These are phyloP conservation scores for Trypanosoma melophagium DNA, from an alignment of 208 protist species.

Conservation along the genomic window DNA sequence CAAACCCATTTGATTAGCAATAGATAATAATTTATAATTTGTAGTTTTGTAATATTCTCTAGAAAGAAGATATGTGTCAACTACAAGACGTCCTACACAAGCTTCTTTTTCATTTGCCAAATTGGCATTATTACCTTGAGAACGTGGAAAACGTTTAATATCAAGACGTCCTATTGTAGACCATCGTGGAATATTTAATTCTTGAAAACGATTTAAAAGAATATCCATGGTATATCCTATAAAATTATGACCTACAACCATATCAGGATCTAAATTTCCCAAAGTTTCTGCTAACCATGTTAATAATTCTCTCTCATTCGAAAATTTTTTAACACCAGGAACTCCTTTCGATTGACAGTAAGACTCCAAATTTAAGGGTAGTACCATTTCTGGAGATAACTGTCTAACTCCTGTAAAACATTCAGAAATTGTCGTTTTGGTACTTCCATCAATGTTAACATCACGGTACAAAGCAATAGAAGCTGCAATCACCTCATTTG, in stretches of 20 bases:
- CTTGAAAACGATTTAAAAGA: conserved; percentile 93
- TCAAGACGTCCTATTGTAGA: conserved; percentile 89
- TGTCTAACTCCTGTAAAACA: conserved; percentile 66
- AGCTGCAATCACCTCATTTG: conserved; percentile 91
- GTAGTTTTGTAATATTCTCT: conserved; percentile 92
- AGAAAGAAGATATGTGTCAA: conserved; percentile 93
- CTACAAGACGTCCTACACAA: conserved; percentile 92
- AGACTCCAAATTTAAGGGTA: conserved; percentile 83
- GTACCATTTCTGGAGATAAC: conserved; percentile 26
- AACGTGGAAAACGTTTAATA: conserved; percentile 76
- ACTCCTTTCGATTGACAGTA: conserved; percentile 74
- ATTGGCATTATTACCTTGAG: conserved; percentile 41
- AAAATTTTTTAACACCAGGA: conserved; percentile 47
- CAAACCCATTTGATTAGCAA: conserved; percentile 74
- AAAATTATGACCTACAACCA: conserved; percentile 97
- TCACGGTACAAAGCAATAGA: conserved; percentile 80
- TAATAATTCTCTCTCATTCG: conserved; percentile 82
- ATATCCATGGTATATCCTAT: conserved; percentile 96
- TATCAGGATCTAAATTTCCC: conserved; percentile 91
- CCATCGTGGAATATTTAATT: conserved; percentile 88
- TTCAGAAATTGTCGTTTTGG: conserved; percentile 38
- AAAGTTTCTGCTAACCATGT: conserved; percentile 78
- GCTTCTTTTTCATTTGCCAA: conserved; percentile 79
- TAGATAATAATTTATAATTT: conserved; percentile 87
- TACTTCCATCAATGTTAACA: conserved; percentile 71